Percentiles rank a stretch among this genome's conserved stretches.
Evolutionary conservation across 1,284 basidiomycete genomes (phyloP).

Genomic region (Ustilago crameri): DNA sequence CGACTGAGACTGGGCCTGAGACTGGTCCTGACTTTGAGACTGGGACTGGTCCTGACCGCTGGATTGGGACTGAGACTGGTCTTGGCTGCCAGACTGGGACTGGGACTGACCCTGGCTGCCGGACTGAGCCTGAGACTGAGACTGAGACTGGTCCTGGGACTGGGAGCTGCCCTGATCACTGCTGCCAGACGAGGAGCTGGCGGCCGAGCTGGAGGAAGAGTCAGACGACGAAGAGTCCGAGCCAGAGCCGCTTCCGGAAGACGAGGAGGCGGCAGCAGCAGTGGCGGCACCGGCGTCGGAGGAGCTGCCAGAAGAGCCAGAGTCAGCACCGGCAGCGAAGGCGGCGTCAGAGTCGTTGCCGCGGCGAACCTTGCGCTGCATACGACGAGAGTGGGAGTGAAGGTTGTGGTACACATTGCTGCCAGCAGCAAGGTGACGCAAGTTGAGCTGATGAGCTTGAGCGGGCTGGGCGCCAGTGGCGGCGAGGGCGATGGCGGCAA

Average conservation of each 20-base stretch:
- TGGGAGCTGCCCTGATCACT: not conserved
- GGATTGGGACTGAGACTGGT: not conserved
- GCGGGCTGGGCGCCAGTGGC: constrained; percentile 33
- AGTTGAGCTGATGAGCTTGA: constrained; percentile 47
- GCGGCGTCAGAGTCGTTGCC: constrained; percentile 24
- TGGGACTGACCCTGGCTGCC: not conserved
- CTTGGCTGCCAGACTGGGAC: constrained; percentile 4
- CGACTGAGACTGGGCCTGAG: too few species aligned
- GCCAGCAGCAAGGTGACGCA: constrained; percentile 45
- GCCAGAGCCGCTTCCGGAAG: too few species aligned
- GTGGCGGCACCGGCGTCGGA: constrained; percentile 2
- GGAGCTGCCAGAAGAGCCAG: constrained; percentile 10
- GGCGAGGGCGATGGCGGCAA: constrained; percentile 47
- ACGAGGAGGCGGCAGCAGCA: not conserved
- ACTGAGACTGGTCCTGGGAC: not conserved
- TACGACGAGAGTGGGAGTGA: constrained; percentile 48
- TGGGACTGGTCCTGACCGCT: too few species aligned
- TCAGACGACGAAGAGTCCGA: too few species aligned
- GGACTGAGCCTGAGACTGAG: constrained; percentile 1
- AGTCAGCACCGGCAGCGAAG: constrained; percentile 6
- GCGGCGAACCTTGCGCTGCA: constrained; percentile 53
- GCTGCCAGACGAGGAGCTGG: not conserved
- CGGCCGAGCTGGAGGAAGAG: not conserved
- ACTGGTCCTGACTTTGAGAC: too few species aligned
- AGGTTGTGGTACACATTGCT: constrained; percentile 50